These are phyloP conservation scores for Arachnomyces sp. DNA, from an alignment of 2,329 filamentous ascomycete species.

Conservation along the genomic window DNA sequence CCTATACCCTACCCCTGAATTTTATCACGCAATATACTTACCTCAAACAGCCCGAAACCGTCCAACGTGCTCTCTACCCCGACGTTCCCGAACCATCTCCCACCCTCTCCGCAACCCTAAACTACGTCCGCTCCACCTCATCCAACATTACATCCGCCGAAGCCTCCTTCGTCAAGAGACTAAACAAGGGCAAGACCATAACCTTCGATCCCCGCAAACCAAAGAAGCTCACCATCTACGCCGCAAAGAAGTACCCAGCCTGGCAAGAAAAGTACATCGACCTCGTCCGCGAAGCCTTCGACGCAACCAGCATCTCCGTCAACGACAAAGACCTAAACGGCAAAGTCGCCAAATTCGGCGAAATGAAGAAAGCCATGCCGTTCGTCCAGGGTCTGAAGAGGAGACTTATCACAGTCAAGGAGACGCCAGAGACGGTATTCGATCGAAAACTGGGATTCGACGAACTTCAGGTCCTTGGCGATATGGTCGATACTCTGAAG, in stretches of 20 bases:
- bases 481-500: slow-evolving; percentile 75
- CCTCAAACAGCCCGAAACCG: slow-evolving; percentile 48
- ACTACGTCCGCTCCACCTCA: slow-evolving; percentile 68
- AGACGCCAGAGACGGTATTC: slow-evolving; percentile 62
- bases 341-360: slow-evolving; percentile 68
- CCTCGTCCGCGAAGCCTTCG: slow-evolving; percentile 64
- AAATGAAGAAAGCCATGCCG: slow-evolving; percentile 95
- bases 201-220: slow-evolving; percentile 83
- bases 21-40: slow-evolving; percentile 2
- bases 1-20: background rate
- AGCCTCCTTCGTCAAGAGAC: slow-evolving; percentile 66
- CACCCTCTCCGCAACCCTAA: slow-evolving; percentile 65
- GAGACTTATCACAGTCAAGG: slow-evolving; percentile 61
- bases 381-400: slow-evolving; percentile 86
- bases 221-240: slow-evolving; percentile 84
- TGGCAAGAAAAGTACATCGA: slow-evolving; percentile 93
- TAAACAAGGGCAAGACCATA: slow-evolving; percentile 82
- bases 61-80: slow-evolving; percentile 75
- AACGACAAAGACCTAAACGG: slow-evolving; percentile 77
- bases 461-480: slow-evolving; percentile 64
- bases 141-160: slow-evolving; percentile 83
- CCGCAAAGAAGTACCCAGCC: slow-evolving; percentile 68
- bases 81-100: slow-evolving; percentile 58
- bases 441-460: slow-evolving; percentile 81
- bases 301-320: slow-evolving; percentile 52